phyloP scores from a whole-genome alignment of 352 stramenopile species.

The Pythium biforme region DNA sequence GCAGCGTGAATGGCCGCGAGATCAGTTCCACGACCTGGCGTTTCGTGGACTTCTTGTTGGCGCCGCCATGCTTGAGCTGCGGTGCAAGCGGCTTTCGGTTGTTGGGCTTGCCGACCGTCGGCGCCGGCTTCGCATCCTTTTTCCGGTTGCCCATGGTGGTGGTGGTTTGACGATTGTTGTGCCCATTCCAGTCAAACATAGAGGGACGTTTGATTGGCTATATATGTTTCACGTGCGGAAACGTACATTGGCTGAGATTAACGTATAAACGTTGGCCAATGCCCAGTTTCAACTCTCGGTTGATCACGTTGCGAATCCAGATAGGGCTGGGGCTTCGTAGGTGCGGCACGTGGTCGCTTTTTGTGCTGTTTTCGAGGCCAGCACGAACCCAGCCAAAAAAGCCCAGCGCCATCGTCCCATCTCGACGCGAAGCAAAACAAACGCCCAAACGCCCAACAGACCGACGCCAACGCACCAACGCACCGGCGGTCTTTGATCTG shows the following conservation, averaged over 20 bases:
- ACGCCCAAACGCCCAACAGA: neutral
- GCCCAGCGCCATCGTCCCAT: neutral
- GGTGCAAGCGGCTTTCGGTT: slow-evolving; percentile 18
- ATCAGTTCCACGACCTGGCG: slow-evolving; percentile 22
- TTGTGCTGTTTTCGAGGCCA: neutral
- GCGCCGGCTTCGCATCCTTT: slow-evolving; percentile 15
- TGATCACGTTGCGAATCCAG: slow-evolving; percentile 6
- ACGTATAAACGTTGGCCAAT: slow-evolving; percentile 13
- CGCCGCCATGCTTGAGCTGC: slow-evolving; percentile 14
- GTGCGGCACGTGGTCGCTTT: slow-evolving; percentile 8
- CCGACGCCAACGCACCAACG: neutral
- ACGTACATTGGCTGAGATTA: neutral
- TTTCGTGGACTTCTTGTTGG: slow-evolving; percentile 15
- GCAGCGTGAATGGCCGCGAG: slow-evolving; percentile 39
- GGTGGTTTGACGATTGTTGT: neutral
- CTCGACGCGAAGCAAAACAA: neutral
- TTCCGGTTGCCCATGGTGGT: slow-evolving; percentile 19
- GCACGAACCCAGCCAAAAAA: slow-evolving; percentile 1
- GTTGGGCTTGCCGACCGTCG: slow-evolving; percentile 12
- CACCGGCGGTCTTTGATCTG: neutral
- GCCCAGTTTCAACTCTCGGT: slow-evolving; percentile 13
- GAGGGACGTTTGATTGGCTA: slow-evolving; percentile 14
- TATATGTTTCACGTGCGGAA: slow-evolving; percentile 21
- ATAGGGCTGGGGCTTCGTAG: slow-evolving; percentile 4
- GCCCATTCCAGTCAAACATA: neutral